A percentile compares a stretch with the other conserved stretches of the same genome.
Conservation (phyloP, 108 stramenopile species). For the Cyclotella choctawhatcheeana region DNA sequence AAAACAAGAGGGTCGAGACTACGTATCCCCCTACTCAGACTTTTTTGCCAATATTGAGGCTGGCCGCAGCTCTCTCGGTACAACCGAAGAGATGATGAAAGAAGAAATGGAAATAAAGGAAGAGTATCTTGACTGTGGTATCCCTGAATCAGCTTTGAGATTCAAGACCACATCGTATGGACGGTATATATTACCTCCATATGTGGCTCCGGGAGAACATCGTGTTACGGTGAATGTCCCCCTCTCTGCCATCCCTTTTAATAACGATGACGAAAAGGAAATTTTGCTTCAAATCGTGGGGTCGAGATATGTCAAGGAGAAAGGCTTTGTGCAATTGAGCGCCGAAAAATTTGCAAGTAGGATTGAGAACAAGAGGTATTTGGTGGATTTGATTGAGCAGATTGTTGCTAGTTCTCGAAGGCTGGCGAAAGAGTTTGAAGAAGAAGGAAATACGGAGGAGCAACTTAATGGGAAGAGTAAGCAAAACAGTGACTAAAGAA, state of each 20-base stretch:
- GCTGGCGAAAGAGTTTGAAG: slow-evolving; percentile 59
- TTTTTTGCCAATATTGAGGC: slow-evolving; percentile 70
- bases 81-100: slow-evolving; percentile 48
- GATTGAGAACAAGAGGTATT: slow-evolving; percentile 88
- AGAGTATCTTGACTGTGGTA: slow-evolving; percentile 71
- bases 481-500: too few species aligned
- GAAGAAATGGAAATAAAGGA: slow-evolving; percentile 42
- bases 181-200: slow-evolving; percentile 67
- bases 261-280: slow-evolving; percentile 53
- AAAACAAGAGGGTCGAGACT: slow-evolving; percentile 28
- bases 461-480: too few species aligned
- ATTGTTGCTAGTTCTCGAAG: slow-evolving; percentile 64
- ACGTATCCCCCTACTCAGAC: slow-evolving; percentile 71
- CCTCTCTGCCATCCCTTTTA: slow-evolving; percentile 64
- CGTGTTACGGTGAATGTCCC: slow-evolving; percentile 66
- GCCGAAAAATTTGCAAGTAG: slow-evolving; percentile 84
- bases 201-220: slow-evolving; percentile 79
- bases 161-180: slow-evolving; percentile 79
- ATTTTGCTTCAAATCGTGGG: slow-evolving; percentile 82
- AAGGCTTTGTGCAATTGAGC: slow-evolving; percentile 61
- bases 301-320: slow-evolving; percentile 63
- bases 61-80: slow-evolving; percentile 63
- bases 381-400: slow-evolving; percentile 83
- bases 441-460: slow-evolving; percentile 24
- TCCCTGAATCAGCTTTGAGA: slow-evolving; percentile 69